Evolutionary conservation across 495 filamentous ascomycete species (phyloP).

Genomic region (Penicillium fimorum): DNA sequence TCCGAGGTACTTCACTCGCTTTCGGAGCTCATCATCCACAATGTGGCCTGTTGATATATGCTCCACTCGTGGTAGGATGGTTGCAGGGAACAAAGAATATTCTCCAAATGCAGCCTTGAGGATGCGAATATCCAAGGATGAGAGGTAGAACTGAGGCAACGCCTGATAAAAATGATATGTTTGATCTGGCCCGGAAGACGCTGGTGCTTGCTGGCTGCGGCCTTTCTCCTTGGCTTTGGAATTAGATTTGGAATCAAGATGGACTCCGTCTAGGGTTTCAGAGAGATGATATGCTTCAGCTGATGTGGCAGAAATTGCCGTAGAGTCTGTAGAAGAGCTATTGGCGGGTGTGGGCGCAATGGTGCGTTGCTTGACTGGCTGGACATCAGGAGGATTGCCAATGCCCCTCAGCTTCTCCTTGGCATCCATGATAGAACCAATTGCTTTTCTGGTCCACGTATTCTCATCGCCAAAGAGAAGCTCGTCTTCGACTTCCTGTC

Average conservation of each 20-base stretch:
- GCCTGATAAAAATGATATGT: slow-evolving; percentile 86
- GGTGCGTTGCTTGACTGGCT: slow-evolving; percentile 44
- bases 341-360: slow-evolving; percentile 44
- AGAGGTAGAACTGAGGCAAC: slow-evolving; percentile 87
- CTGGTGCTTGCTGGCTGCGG: slow-evolving; percentile 29
- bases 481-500: slow-evolving; percentile 84
- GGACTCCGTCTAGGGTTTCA: slow-evolving; percentile 28
- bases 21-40: slow-evolving; percentile 84
- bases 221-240: slow-evolving; percentile 27
- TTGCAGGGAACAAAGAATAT: slow-evolving; percentile 81
- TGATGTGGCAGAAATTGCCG: slow-evolving; percentile 16
- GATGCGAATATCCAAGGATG: slow-evolving; percentile 92
- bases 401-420: slow-evolving; percentile 71
- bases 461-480: slow-evolving; percentile 89
- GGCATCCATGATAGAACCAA: slow-evolving; percentile 64
- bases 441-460: slow-evolving; percentile 85
- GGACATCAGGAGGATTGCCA: slow-evolving; percentile 62
- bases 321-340: slow-evolving; percentile 26
- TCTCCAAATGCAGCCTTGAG: slow-evolving; percentile 84
- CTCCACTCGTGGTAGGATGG: slow-evolving; percentile 86
- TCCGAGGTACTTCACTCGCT: slow-evolving; percentile 83
- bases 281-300: slow-evolving; percentile 30
- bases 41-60: slow-evolving; percentile 88
- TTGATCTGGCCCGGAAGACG: slow-evolving; percentile 35
- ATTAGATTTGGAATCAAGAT: slow-evolving; percentile 19